These are phyloP conservation scores for Xanthoceras sorbifolium DNA, from an alignment of 345 rosid species.

Conservation along the genomic window DNA sequence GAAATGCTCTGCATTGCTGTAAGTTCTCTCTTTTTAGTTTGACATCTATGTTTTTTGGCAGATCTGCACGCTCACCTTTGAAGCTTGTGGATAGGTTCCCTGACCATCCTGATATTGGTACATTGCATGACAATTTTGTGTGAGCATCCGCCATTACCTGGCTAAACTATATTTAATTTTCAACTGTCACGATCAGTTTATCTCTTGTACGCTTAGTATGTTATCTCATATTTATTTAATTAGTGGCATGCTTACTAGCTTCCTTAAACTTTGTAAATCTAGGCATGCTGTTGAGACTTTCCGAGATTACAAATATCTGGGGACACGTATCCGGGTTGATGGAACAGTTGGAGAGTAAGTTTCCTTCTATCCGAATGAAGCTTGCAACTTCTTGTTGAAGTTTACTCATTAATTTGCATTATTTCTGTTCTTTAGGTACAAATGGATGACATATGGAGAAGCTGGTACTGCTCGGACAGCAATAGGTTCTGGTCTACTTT, in stretches of 20 bases:
- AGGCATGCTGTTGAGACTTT: constrained; percentile 77
- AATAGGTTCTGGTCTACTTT: constrained; percentile 77
- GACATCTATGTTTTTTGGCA: constrained; percentile 23
- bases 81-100: constrained; percentile 76
- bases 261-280: constrained; percentile 21
- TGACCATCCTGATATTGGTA: constrained; percentile 83
- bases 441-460: constrained; percentile 99
- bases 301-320: constrained; percentile 83
- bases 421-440: constrained; percentile 48
- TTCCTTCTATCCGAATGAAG: constrained; percentile 12
- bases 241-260: constrained; percentile 15
- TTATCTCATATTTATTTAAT: not conserved
- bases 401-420: constrained; percentile 16
- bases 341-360: constrained; percentile 98
- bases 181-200: not conserved
- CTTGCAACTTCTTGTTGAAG: constrained; percentile 12
- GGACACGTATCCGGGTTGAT: constrained; percentile 79
- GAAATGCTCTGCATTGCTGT: not conserved
- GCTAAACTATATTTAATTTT: not conserved
- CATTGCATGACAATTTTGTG: constrained; percentile 94
- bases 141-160: constrained; percentile 36
- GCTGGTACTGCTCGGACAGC: constrained; percentile 84
- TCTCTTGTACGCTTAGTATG: not conserved
- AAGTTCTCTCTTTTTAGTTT: not conserved
- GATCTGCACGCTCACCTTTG: constrained; percentile 83